phyloP scores from a whole-genome alignment of 2,329 filamentous ascomycete species.

The Hyphodiscus sp. region DNA sequence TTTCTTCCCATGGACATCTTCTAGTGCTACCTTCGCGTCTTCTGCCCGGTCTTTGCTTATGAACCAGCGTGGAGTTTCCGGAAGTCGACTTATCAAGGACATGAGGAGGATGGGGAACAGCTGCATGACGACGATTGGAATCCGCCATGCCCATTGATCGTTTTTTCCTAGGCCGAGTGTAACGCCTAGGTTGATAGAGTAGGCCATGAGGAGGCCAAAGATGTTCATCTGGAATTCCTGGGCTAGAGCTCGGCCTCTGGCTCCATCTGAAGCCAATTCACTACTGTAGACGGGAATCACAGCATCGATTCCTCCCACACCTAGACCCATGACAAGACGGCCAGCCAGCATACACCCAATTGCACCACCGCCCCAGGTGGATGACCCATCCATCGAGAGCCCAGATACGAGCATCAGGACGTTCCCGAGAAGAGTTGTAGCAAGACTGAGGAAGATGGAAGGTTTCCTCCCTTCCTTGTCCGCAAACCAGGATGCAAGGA shows the following conservation, averaged over 20 bases:
- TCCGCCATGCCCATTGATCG: conserved; percentile 55
- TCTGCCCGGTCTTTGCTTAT: conserved; percentile 44
- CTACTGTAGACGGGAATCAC: conserved; percentile 55
- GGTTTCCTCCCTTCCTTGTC: conserved; percentile 48
- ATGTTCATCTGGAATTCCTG: conserved; percentile 62
- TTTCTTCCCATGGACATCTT: conserved; percentile 43
- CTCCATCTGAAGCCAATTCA: conserved; percentile 50
- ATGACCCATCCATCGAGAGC: conserved; percentile 36
- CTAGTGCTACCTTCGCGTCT: conserved; percentile 43
- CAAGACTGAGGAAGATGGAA: conserved; percentile 48
- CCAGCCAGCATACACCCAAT: conserved; percentile 31
- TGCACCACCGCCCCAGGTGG: conserved; percentile 41
- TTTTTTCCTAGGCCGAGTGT: conserved; percentile 47
- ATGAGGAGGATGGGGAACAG: conserved; percentile 49
- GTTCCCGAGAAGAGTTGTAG: conserved; percentile 48
- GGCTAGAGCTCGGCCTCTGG: conserved; percentile 50
- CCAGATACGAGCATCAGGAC: conserved; percentile 54
- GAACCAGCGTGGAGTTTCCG: conserved; percentile 53
- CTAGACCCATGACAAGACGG: conserved; percentile 45
- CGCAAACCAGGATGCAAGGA: conserved; percentile 48
- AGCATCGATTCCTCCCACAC: conserved; percentile 53
- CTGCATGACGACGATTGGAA: conserved; percentile 56
- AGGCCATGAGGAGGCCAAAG: conserved; percentile 54
- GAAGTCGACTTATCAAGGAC: conserved; percentile 44
- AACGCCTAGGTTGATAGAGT: conserved; percentile 50